Conservation (phyloP, 306 rosid genomes). For the Vigna radiata region DNA sequence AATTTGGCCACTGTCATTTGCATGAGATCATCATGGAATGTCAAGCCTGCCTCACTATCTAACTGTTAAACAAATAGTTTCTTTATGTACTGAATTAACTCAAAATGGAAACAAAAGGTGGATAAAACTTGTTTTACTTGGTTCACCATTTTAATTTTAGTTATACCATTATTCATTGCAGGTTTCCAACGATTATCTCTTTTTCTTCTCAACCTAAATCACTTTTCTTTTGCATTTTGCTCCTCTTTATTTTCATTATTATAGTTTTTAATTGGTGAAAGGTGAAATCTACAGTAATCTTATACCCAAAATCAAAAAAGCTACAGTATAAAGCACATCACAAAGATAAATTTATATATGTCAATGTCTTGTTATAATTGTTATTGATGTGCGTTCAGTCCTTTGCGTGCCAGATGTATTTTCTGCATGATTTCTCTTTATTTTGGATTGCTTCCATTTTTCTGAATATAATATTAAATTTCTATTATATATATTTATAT, state of each 20-base stretch:
- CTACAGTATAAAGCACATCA: slow-evolving; percentile 54
- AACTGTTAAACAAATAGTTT: slow-evolving; percentile 38
- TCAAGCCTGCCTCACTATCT: slow-evolving; percentile 38
- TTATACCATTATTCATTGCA: slow-evolving; percentile 22
- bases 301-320: slow-evolving; percentile 21
- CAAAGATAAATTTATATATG: slow-evolving; percentile 12
- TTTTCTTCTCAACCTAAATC: slow-evolving; percentile 40
- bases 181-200: slow-evolving; percentile 9
- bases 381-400: slow-evolving; percentile 1
- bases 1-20: slow-evolving; percentile 37
- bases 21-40: slow-evolving; percentile 47
- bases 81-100: slow-evolving; percentile 40
- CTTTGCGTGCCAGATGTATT: not conserved
- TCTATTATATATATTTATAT: not conserved
- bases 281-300: slow-evolving; percentile 59
- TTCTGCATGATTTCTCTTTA: slow-evolving; percentile 9
- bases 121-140: slow-evolving; percentile 28
- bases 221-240: slow-evolving; percentile 23
- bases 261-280: slow-evolving; percentile 25
- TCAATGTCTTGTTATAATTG: slow-evolving; percentile 27
- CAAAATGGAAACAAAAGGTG: slow-evolving; percentile 44
- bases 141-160: not conserved
- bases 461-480: slow-evolving; percentile 1
- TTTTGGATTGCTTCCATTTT: slow-evolving; percentile 33
- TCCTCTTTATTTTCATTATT: slow-evolving; percentile 12